Base-by-base conservation (phyloP, 805 yeast genomes). In the Suhomyces sp. region DNA sequence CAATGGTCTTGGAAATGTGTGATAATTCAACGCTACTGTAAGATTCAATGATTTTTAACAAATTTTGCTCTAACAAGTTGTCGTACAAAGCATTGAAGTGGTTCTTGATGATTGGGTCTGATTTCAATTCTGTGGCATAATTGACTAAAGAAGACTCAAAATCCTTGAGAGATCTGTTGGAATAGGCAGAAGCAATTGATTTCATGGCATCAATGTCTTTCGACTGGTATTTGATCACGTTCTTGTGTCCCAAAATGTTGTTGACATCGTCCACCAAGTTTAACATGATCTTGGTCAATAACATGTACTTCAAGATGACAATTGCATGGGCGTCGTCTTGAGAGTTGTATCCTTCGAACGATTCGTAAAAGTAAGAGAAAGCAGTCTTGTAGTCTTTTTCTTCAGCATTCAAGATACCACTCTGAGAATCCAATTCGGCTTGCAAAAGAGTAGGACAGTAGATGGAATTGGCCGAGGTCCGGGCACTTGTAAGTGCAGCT, bases 381-480 rank as follows among this genome's bases (percentile, higher is more conserved):
- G 98, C 96, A 8, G 98, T 93, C 57, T 87, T 85, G 67, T 86
- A 95, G 61, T 93, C 99, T 59, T 86, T 86, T 52, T 93, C 98
- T 63, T 93, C 97, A 24, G 97, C 95, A 65, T 91, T 95, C 44
- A 93, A 74, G 37, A 91, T 81, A 49, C 99, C 98, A 56, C 95
- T 82, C 82, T 91, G 88, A 65, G 87, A 77, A 58, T 93, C 99
- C 36, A 93, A 74, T 56, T 88, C 95, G 1, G 98, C 98, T 64
- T 93, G 96, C 50, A 83, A 74, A 33, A 81, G 69, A n/a, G 97
- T 85, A 7, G 98, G 95, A 52, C 96, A 86, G 67, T 90, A 95
- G 34, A 93, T 87, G 15, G 97, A 77, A 60, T 93, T 95, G n/a
- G 98, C 98, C 3, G 95, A 83, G 0, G 98, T 93, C 61, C 98